These are phyloP conservation scores for Pseudonectria buxi DNA, from an alignment of 2,329 filamentous ascomycete species.

Conservation along the genomic window DNA sequence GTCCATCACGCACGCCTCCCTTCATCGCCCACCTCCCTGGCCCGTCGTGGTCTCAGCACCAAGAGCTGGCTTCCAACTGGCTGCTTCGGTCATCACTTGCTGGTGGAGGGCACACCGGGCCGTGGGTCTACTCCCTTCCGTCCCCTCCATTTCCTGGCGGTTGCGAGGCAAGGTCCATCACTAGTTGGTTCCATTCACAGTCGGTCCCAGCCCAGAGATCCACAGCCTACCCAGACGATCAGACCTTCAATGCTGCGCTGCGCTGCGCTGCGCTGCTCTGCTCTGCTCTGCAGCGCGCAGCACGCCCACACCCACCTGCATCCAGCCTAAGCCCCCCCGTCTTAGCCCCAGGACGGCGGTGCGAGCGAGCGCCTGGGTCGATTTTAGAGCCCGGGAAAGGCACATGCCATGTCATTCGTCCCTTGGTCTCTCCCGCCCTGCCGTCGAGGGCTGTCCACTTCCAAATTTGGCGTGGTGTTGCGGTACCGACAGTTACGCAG, in stretches of 20 bases:
- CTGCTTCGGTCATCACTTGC: neutral
- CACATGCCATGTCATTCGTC: constrained; percentile 18
- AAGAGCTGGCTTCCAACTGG: too few relatives aligned
- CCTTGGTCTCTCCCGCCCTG: constrained; percentile 5
- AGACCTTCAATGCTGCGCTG: too few relatives aligned
- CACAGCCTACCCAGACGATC: too few relatives aligned
- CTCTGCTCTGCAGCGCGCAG: too few relatives aligned
- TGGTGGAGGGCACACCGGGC: constrained; percentile 17
- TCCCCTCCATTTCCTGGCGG: constrained; percentile 21
- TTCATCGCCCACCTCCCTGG: constrained; percentile 2
- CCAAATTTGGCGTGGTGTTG: constrained; percentile 16
- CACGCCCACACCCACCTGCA: constrained; percentile 17
- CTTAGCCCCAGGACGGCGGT: constrained; percentile 12
- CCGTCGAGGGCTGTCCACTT: constrained; percentile 3
- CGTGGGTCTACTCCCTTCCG: constrained; percentile 22
- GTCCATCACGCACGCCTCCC: constrained; percentile 6
- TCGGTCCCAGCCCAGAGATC: neutral
- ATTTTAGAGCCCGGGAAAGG: constrained; percentile 9
- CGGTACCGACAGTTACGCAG: too few relatives aligned
- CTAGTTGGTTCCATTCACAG: constrained; percentile 7
- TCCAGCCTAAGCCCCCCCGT: constrained; percentile 3
- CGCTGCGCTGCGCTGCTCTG: too few relatives aligned
- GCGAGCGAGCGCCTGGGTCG: constrained; percentile 19
- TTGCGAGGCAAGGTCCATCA: constrained; percentile 16
- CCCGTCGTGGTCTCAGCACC: too few relatives aligned